Conservation (phyloP, 768 basidiomycete species). For the Crassisporium funariophilum region DNA sequence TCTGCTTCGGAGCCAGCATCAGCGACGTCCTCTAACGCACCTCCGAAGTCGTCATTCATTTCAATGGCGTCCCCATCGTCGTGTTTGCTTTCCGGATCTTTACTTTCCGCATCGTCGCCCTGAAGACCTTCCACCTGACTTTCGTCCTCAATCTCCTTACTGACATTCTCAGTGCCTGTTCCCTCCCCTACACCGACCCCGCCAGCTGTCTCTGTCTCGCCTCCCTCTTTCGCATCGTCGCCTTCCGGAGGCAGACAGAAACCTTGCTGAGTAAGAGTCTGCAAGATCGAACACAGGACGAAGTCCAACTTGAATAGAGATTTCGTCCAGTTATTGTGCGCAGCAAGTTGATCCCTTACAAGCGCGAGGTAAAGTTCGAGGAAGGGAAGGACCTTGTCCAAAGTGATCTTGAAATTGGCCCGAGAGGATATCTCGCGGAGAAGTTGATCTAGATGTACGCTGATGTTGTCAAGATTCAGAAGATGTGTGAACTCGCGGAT, state of each 20-base stretch:
- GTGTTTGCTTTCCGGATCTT: constrained; percentile 46
- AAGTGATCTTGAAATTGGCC: constrained; percentile 30
- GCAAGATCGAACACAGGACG: constrained; percentile 72
- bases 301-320: constrained; percentile 84
- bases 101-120: constrained; percentile 55
- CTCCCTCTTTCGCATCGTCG: constrained; percentile 58
- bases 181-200: constrained; percentile 93
- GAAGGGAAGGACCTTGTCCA: constrained; percentile 72
- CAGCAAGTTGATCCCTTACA: constrained; percentile 55
- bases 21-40: constrained; percentile 80
- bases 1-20: constrained; percentile 58
- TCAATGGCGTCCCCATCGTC: constrained; percentile 82
- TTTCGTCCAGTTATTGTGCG: constrained; percentile 67
- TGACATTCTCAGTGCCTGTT: constrained; percentile 81
- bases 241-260: constrained; percentile 89
- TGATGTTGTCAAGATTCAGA: constrained; percentile 49
- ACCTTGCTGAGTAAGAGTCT: constrained; percentile 78
- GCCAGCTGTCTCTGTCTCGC: constrained; percentile 51
- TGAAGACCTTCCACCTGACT: constrained; percentile 93
- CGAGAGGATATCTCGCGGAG: constrained; percentile 40
- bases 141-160: constrained; percentile 94
- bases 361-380: constrained; percentile 62
- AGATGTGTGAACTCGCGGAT: constrained; percentile 48
- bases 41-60: constrained; percentile 90
- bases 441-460: constrained; percentile 39